Percentiles rank a stretch among this genome's conserved stretches.
These are phyloP conservation scores for Umbelopsis sp. DNA, from an alignment of 192 early-diverging fungal species.

Conservation along the genomic window DNA sequence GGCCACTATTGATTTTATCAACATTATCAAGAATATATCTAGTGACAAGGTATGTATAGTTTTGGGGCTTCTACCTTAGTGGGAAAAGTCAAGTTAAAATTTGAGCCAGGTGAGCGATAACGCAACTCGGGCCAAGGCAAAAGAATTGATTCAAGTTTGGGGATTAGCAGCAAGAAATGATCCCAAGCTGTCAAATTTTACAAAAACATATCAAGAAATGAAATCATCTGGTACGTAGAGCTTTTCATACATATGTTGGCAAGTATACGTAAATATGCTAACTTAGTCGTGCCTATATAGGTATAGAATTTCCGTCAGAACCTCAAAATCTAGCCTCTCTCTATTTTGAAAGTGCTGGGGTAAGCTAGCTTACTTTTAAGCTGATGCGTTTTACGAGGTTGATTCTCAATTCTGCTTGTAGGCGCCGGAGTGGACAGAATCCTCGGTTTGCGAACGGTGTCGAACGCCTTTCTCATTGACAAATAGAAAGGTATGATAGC, in stretches of 20 bases:
- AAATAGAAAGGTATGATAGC: conserved; percentile 69
- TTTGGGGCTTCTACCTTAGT: no score
- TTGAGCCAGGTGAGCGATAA: conserved; percentile 15
- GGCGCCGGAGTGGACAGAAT: conserved; percentile 95
- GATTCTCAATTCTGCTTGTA: conserved; percentile 24
- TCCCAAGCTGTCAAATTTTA: conserved; percentile 72
- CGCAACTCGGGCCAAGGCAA: conserved; percentile 71
- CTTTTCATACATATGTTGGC: not conserved
- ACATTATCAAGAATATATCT: conserved; percentile 68
- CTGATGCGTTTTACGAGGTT: not conserved
- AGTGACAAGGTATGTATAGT: conserved; percentile 40
- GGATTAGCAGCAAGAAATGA: conserved; percentile 75
- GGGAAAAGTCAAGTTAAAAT: conserved; percentile 21
- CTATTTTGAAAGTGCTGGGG: conserved; percentile 84
- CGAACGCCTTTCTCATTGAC: conserved; percentile 86
- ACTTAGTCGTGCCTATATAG: conserved; percentile 9
- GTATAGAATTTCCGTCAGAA: conserved; percentile 70
- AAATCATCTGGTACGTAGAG: conserved; percentile 56
- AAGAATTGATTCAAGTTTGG: conserved; percentile 86
- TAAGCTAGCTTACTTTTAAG: conserved; percentile 28
- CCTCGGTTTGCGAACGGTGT: conserved; percentile 88
- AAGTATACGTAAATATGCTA: not conserved
- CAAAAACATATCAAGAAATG: conserved; percentile 72
- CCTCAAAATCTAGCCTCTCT: conserved; percentile 53
- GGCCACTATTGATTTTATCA: conserved; percentile 84